Conservation (phyloP, 2,329 filamentous ascomycete genomes). For the Fusarium poae region DNA sequence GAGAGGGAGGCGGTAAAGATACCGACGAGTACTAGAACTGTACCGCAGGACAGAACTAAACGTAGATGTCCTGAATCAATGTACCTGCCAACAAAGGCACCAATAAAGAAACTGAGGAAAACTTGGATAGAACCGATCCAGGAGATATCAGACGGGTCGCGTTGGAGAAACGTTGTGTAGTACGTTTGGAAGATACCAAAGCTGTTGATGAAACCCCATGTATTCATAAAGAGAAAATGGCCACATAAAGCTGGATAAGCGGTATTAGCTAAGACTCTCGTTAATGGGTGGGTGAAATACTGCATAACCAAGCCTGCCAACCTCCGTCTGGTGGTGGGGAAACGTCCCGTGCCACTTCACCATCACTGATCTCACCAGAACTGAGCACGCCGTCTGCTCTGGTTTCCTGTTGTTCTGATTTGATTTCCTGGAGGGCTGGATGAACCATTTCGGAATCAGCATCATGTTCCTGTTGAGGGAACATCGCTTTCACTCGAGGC, state of each 20-base stretch:
- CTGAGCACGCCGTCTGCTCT: not conserved
- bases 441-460: not conserved
- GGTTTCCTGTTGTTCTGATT: not conserved
- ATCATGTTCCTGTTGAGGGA: not conserved
- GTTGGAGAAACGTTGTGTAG: constrained; percentile 56
- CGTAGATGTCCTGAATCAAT: constrained; percentile 66
- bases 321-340: constrained; percentile 19
- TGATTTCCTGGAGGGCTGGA: not conserved
- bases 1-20: constrained; percentile 13
- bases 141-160: constrained; percentile 61
- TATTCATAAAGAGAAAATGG: constrained; percentile 48
- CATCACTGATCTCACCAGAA: not conserved
- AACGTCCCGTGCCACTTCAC: no score
- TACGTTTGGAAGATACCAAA: constrained; percentile 66
- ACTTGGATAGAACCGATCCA: constrained; percentile 67
- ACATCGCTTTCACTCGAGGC: not conserved
- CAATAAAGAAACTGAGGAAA: constrained; percentile 66
- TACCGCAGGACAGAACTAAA: not conserved
- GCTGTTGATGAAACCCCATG: constrained; percentile 63
- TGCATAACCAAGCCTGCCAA: constrained; percentile 18
- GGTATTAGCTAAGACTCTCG: constrained; percentile 47
- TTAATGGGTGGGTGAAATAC: not conserved
- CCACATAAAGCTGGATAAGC: not conserved
- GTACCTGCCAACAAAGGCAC: constrained; percentile 63
- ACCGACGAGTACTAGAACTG: constrained; percentile 5